Evolutionary conservation across 805 yeast species (phyloP).

Genomic region (Starmerella khaoyaiensis): DNA sequence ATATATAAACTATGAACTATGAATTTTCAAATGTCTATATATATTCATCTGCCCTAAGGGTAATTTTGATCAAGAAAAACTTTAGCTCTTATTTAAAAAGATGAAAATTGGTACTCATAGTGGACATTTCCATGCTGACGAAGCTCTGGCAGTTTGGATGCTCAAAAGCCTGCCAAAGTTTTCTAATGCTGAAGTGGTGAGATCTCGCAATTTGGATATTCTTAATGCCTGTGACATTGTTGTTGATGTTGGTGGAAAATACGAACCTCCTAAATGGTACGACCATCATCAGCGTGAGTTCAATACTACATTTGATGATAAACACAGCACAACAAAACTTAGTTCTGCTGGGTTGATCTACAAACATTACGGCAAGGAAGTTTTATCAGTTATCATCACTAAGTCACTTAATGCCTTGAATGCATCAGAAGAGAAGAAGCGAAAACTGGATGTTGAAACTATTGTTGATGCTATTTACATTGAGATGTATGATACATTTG

Average conservation of each 20-base stretch:
- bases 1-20: too few relatives aligned
- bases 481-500: conserved; percentile 71
- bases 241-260: conserved; percentile 87
- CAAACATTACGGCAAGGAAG: conserved; percentile 40
- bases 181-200: conserved; percentile 50
- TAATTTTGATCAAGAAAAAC: too few relatives aligned
- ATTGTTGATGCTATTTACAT: conserved; percentile 54
- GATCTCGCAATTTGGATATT: conserved; percentile 71
- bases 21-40: too few relatives aligned
- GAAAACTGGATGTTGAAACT: conserved; percentile 30
- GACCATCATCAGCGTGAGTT: conserved; percentile 97
- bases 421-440: conserved; percentile 1
- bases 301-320: conserved; percentile 50
- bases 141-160: conserved; percentile 84
- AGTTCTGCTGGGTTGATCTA: conserved; percentile 89
- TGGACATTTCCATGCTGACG: conserved; percentile 96
- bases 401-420: not conserved
- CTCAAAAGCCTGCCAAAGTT: conserved; percentile 58
- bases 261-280: conserved; percentile 71
- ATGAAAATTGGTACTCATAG: conserved; percentile 59
- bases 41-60: too few relatives aligned
- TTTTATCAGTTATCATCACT: conserved; percentile 31
- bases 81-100: too few relatives aligned
- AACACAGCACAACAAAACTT: conserved; percentile 55
- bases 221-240: conserved; percentile 86